Evolutionary conservation across 1,139 yeast species (phyloP), one percentile per base, ranked within the genome.

Genomic region (Lodderomyces beijingensis): DNA sequence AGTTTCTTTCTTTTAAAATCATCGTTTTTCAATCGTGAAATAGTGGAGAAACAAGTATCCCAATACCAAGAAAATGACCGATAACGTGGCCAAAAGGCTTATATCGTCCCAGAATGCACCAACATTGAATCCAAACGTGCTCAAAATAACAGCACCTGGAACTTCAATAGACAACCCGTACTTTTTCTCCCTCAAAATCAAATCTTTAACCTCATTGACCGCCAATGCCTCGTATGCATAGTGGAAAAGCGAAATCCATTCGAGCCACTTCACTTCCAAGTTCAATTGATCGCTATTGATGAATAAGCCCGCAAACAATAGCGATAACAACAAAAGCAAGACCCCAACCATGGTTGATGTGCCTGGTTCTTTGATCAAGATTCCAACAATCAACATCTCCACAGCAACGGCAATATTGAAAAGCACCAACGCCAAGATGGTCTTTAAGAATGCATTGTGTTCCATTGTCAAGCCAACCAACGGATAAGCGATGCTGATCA

Each of bases 141-240:
- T 84, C 45, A 91, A 70, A 39, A 91, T 91, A 1, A 95, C 93
- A 2, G 98, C 97, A 4, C 98, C 98, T 0, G 98, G 98, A n/a
- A 91, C 94, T 57, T 88, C 96, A 45, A 91, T 91, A 32, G 91
- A 84, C 27, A 91, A 70, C 0, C 98, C 98, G 50, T 80, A 91
- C 57, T 91, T 91, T 53, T 79, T 80, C 53, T 91, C 98, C 43
- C 77, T 79, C 47, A 91, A 68, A 9, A 87, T 79, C 51, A 91
- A 69, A 32, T 86, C 86, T 50, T 80, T 83, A n/a, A 91, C 97
- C 55, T 91, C 98, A 54, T 91, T 91, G 34, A 91, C 89, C 2
- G 89, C 73, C 44, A 91, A 65, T 0, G 96, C 86, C 53, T 91
- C 98, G 53, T 89, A 91, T 0, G 96, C 96, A 52, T 88, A 91